Percentiles rank a stretch among this genome's conserved stretches.
These are phyloP conservation scores for Calamus simplicifolius DNA, from an alignment of 176 grass and related monocot genomes.

Conservation along the genomic window DNA sequence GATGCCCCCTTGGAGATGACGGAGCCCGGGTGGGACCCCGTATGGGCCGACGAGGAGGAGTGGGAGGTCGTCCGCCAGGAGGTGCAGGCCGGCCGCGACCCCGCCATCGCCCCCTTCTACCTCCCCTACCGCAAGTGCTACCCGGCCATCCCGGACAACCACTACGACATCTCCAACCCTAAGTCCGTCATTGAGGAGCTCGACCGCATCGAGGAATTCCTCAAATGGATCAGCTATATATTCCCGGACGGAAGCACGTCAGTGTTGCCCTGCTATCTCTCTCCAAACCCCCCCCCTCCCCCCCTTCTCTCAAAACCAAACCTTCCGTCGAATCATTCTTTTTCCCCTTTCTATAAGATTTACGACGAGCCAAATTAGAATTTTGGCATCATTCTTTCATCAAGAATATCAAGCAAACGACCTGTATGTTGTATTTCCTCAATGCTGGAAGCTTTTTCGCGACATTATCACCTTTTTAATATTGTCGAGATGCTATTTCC, in stretches of 20 bases:
- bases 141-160: constrained; percentile 25
- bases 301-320: too few species aligned
- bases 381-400: too few species aligned
- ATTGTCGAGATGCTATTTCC: too few species aligned
- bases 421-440: too few species aligned
- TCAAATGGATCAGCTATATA: constrained; percentile 21
- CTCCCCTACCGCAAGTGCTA: constrained; percentile 23
- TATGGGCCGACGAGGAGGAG: constrained; percentile 14
- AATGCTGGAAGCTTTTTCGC: too few species aligned
- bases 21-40: constrained; percentile 24
- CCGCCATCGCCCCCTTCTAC: constrained; percentile 23
- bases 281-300: too few species aligned
- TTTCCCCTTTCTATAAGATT: too few species aligned
- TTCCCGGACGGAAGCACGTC: constrained; percentile 23
- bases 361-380: too few species aligned
- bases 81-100: neutral
- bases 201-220: constrained; percentile 27
- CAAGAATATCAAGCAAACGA: too few species aligned
- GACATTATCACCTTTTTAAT: too few species aligned
- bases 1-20: constrained; percentile 18
- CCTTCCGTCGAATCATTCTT: too few species aligned
- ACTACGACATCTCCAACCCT: constrained; percentile 24
- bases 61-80: constrained; percentile 11
- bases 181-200: constrained; percentile 27
- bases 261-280: neutral